Percentiles rank a stretch among this genome's conserved stretches.
Conservation (phyloP, 495 filamentous ascomycete species). For the Talaromyces ruber region DNA sequence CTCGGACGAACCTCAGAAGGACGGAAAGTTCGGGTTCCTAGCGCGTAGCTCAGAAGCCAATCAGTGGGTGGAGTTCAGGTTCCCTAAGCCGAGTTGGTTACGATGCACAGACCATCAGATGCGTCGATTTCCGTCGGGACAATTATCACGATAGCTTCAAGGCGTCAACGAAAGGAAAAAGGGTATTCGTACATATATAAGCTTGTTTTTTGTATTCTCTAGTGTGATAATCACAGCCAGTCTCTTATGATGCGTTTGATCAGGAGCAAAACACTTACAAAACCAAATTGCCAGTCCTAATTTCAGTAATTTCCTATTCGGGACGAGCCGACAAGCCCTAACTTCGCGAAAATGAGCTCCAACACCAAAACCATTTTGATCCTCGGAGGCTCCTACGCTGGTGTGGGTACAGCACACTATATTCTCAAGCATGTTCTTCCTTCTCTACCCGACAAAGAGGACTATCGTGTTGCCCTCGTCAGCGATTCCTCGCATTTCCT, state of each 20-base stretch:
- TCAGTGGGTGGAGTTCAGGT: background rate
- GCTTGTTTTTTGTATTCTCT: too few species aligned
- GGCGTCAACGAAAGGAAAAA: background rate
- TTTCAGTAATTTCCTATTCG: background rate
- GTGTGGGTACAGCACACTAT: slow-evolving; percentile 41
- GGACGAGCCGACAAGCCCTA: background rate
- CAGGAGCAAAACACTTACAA: background rate
- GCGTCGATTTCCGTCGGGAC: background rate
- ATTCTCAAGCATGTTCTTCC: slow-evolving; percentile 45
- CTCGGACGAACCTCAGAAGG: background rate
- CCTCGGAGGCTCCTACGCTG: slow-evolving; percentile 45
- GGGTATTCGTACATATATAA: background rate
- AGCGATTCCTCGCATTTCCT: slow-evolving; percentile 33
- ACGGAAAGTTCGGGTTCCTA: background rate
- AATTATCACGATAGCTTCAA: background rate
- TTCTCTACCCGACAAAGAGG: slow-evolving; percentile 16
- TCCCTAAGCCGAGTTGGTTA: background rate
- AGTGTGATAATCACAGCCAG: too few species aligned
- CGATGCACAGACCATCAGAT: background rate
- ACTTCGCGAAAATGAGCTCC: background rate
- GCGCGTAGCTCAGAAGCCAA: background rate
- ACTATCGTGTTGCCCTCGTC: slow-evolving; percentile 30
- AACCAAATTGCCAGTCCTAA: background rate
- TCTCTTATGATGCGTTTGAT: too few species aligned
- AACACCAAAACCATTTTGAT: slow-evolving; percentile 28